Evolutionary conservation across 2,329 filamentous ascomycete species (phyloP), one percentile per base, ranked within the genome.

Genomic region (Xylaria sp.): DNA sequence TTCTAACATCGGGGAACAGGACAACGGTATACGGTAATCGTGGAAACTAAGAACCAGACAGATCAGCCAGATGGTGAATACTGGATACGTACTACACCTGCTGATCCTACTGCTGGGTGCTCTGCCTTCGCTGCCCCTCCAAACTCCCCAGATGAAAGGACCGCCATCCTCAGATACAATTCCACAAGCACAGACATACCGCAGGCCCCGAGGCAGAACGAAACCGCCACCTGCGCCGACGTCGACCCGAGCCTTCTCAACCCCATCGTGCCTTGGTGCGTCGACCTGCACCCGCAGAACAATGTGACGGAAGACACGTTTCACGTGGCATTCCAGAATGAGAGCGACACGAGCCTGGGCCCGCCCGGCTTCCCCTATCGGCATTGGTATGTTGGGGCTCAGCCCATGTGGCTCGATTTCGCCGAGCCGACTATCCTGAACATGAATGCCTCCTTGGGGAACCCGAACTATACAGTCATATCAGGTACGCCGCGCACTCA

Each of bases 61-160:
- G n/a, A 34, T 13, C 29, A 34, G 29, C 4, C 48, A 8, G 43
- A 44, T 3, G 49, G 51, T 11, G 54, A 61, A 20, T 70, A 65
- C 48, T 70, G 66, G 67, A 61, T 69, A 17, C 66, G 56, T 38
- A 69, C 70, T 39, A 45, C 57, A n/a, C 56, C 62, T 9, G 54
- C 57, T 24, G 45, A 17, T 7, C n/a, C n/a, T n/a, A n/a, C n/a
- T n/a, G 51, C 19, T 7, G 29, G 29, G 29, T 34, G 29, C 65
- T 61, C 44, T 51, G 48, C 47, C 40, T 49, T 8, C 56, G 52
- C 45, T 22, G 20, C 16, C 39, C 46, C 22, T 22, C 24, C 16
- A 48, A n/a, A n/a, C n/a, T 45, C 17, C 50, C 59, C 13, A 34
- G 60, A 63, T 34, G 50, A 65, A 38, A 56, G 54, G 17, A 62